Evolutionary conservation across 2,329 filamentous ascomycete genomes (phyloP), one percentile per base, ranked within the genome.

Genomic region (Arthrobotrys sinensis): DNA sequence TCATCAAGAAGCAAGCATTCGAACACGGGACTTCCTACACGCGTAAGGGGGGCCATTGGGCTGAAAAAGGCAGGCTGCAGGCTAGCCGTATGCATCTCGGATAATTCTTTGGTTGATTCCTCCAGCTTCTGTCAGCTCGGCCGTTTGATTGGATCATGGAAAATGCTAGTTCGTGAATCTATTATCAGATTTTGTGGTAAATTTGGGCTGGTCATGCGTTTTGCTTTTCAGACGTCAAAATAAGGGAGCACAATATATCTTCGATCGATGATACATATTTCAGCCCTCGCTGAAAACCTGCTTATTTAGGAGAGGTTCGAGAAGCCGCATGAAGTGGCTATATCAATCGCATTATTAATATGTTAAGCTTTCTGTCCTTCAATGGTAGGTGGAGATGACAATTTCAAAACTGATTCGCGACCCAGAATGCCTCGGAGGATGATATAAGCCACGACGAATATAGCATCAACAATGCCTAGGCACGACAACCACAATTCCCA

Each of bases 1-100:
- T 40, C 55, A 60, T 36, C 36, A 46, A 64, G 43, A 64, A 64
- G 43, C 21, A 64, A 64, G 43, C 40, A 34, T 36, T 34, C 0
- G 24, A 43, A 48, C 36, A 48, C 60, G 40, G 60, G 60, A 14
- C 24, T 24, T 48, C 60, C 40, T 36, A 53, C 4, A 28, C 16
- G 16, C 28, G 38, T 16, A 57, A 21, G 16, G 52, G 38, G 66
- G 52, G 28, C n/a, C 50, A 7, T 43, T 60, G 55, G 50, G 60
- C 69, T 73, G 69, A 73, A 73, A 48, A 43, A 60, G 69, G 60
- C 55, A 71, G 55, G 55, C 55, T 50, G 67, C 50, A 63, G 45
- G 28, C 43, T 32, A 48, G n/a, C 55, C 19, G 34, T 50, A 53
- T 55, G 67, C 67, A 63, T 63, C 21, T 73, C 60, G 62, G 69